Evolutionary conservation across 2,329 filamentous ascomycete species (phyloP).

Genomic region (Orbilia quercus): DNA sequence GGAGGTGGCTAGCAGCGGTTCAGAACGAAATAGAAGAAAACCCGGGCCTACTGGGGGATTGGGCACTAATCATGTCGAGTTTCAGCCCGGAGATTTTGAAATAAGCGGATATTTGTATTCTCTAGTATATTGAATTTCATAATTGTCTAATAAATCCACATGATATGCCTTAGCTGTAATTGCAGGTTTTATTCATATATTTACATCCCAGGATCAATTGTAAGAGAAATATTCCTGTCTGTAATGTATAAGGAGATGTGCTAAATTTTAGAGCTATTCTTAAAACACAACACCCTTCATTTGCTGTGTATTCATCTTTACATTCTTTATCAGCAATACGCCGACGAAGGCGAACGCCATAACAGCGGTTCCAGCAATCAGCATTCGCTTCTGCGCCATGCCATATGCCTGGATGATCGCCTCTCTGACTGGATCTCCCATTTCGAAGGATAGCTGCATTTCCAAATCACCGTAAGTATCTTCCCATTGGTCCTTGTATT

Average conservation of each 20-base stretch:
- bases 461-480: conserved; percentile 66
- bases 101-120: too few species aligned
- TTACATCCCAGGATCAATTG: too few species aligned
- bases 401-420: conserved; percentile 73
- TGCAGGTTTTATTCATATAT: too few species aligned
- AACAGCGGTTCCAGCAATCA: conserved; percentile 66
- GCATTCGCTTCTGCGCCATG: conserved; percentile 68
- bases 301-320: conserved; percentile 63
- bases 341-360: conserved; percentile 64
- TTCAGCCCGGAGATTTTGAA: background rate
- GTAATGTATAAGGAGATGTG: too few species aligned
- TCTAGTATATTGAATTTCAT: too few species aligned
- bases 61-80: conserved; percentile 14
- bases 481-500: conserved; percentile 6
- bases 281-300: conserved; percentile 16
- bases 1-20: conserved; percentile 8
- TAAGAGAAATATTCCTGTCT: too few species aligned
- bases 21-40: conserved; percentile 22
- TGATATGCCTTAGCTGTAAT: too few species aligned
- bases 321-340: conserved; percentile 66
- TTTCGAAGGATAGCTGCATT: conserved; percentile 68
- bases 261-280: too few species aligned
- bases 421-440: conserved; percentile 67
- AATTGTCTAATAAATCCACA: too few species aligned
- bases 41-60: conserved; percentile 16